These are phyloP conservation scores for Phytophthora aleatoria DNA, from an alignment of 352 stramenopile genomes.

Conservation along the genomic window DNA sequence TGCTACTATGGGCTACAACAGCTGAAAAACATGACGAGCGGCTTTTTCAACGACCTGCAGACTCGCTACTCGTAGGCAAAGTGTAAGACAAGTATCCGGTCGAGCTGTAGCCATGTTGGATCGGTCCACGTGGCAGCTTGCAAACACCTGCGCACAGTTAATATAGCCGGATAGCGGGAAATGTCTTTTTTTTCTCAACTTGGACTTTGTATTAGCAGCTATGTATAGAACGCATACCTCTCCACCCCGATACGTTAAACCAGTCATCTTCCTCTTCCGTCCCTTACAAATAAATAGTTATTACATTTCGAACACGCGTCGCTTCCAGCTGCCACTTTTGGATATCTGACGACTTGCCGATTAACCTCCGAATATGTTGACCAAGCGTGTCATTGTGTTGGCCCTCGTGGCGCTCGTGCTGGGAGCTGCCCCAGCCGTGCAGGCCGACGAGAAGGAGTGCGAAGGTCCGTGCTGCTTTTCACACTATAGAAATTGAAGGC, in stretches of 20 bases:
- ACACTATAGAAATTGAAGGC: conserved; percentile 1
- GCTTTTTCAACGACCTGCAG: conserved; percentile 89
- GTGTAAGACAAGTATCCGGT: background rate
- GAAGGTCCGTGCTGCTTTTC: conserved; percentile 71
- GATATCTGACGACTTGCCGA: conserved; percentile 20
- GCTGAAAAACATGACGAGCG: conserved; percentile 91
- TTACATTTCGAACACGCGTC: conserved; percentile 24
- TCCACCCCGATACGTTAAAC: conserved; percentile 1
- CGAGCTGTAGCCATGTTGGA: conserved; percentile 28
- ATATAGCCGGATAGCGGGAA: conserved; percentile 26
- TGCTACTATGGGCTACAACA: conserved; percentile 25
- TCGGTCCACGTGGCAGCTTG: conserved; percentile 34
- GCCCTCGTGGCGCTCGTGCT: conserved; percentile 73
- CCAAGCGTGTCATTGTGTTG: conserved; percentile 65
- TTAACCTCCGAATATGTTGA: conserved; percentile 46
- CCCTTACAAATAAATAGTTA: conserved; percentile 1
- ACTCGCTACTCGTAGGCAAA: conserved; percentile 70
- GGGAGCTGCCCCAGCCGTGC: conserved; percentile 29
- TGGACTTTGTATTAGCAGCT: background rate
- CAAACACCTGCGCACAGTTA: conserved; percentile 30
- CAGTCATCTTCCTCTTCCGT: background rate
- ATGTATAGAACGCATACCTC: conserved; percentile 20
- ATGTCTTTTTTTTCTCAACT: background rate
- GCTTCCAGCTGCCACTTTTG: conserved; percentile 32
- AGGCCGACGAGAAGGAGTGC: conserved; percentile 82